Percentiles rank a stretch among this genome's conserved stretches.
phyloP scores from a whole-genome alignment of 495 filamentous ascomycete genomes.

The Glarea lozoyensis region DNA sequence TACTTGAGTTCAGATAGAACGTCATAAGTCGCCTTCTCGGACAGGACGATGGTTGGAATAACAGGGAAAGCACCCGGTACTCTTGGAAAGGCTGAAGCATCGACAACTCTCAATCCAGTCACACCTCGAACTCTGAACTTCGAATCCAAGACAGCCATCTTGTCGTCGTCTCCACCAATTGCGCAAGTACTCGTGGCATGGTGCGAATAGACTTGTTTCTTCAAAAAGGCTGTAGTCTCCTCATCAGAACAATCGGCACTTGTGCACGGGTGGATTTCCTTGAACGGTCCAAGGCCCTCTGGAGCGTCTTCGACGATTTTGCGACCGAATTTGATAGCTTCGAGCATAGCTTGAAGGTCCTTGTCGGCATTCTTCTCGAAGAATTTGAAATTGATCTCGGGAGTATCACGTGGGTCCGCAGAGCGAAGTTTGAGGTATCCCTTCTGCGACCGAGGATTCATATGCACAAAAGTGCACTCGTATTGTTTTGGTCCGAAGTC shows the following conservation, averaged over 20 bases:
- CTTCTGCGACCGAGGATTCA: conserved; percentile 39
- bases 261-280: conserved; percentile 29
- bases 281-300: conserved; percentile 29
- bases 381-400: conserved; percentile 44
- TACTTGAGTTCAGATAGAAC: too few species aligned
- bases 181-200: conserved; percentile 48
- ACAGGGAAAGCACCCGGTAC: conserved; percentile 48
- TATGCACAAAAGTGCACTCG: conserved; percentile 36
- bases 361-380: conserved; percentile 27
- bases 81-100: conserved; percentile 46
- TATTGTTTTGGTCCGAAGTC: conserved; percentile 24
- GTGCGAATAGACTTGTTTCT: conserved; percentile 46
- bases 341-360: conserved; percentile 37
- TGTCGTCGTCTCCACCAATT: conserved; percentile 46
- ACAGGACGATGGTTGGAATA: conserved; percentile 44
- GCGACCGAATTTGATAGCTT: conserved; percentile 35
- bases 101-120: conserved; percentile 47
- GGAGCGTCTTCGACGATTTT: conserved; percentile 27
- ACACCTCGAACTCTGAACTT: conserved; percentile 47
- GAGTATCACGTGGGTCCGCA: conserved; percentile 41
- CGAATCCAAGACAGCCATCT: conserved; percentile 46
- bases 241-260: conserved; percentile 33
- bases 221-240: conserved; percentile 29
- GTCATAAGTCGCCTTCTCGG: conserved; percentile 49
- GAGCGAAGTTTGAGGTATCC: conserved; percentile 39